These are phyloP conservation scores for Gonium pectorale DNA, from an alignment of 139 green algal species.

Conservation along the genomic window DNA sequence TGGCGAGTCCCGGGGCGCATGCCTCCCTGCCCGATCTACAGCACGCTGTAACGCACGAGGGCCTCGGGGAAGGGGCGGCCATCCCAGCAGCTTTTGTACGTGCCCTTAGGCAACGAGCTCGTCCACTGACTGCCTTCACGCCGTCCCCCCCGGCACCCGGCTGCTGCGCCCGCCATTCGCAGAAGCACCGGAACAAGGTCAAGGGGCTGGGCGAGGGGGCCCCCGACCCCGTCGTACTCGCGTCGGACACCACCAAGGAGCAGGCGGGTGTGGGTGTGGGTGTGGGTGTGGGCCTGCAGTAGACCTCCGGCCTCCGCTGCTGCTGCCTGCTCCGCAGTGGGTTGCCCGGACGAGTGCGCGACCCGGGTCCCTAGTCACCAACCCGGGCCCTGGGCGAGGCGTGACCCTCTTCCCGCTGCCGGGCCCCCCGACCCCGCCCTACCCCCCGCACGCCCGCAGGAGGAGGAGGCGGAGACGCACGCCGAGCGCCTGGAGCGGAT, in stretches of 20 bases:
- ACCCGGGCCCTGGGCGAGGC: background rate
- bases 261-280: background rate
- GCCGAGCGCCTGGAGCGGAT: slow-evolving; percentile 46
- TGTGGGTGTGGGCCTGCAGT: background rate
- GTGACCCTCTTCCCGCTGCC: background rate
- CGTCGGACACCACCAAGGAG: slow-evolving; percentile 12
- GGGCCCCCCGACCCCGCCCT: background rate
- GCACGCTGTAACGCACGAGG: background rate
- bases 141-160: background rate
- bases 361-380: background rate
- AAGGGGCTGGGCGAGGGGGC: background rate
- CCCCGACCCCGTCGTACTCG: slow-evolving; percentile 6
- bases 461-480: slow-evolving; percentile 58
- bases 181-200: slow-evolving; percentile 32
- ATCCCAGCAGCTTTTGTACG: background rate
- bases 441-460: background rate
- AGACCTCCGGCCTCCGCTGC: background rate
- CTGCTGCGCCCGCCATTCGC: background rate
- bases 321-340: too few species aligned
- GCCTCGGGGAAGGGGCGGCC: background rate
- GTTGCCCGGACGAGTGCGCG: too few species aligned
- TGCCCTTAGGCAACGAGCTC: background rate
- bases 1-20: background rate
- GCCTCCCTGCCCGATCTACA: background rate
- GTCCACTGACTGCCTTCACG: background rate